A percentile compares a stretch with the other conserved stretches of the same genome.
Evolutionary conservation across 2,329 filamentous ascomycete species (phyloP).

Genomic region (Penicillium sp.): DNA sequence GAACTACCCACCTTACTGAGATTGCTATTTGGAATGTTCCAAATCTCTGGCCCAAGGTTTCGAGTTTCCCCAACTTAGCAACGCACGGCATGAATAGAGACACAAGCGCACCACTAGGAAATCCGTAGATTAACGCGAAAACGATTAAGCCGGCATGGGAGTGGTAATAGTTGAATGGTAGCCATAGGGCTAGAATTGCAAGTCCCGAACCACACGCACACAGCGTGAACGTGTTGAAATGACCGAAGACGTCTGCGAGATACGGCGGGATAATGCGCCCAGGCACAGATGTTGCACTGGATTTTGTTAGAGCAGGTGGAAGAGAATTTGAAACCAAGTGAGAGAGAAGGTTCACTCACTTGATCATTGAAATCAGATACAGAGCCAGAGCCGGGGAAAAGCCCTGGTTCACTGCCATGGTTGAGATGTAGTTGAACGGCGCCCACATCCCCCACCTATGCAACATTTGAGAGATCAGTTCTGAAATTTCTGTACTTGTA

Average conservation of each 20-base stretch:
- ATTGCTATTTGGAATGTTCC: conserved; percentile 33
- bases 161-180: conserved; percentile 32
- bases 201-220: neutral
- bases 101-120: conserved; percentile 33
- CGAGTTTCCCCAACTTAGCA: conserved; percentile 31
- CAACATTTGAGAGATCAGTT: neutral
- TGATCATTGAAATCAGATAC: conserved; percentile 32
- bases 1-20: conserved; percentile 18
- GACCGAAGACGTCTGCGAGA: conserved; percentile 29
- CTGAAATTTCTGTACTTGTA: neutral
- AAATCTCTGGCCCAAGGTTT: conserved; percentile 38
- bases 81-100: conserved; percentile 34
- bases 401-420: conserved; percentile 10
- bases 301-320: neutral
- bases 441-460: conserved; percentile 19
- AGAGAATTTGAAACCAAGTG: no score
- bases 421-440: conserved; percentile 13
- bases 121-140: conserved; percentile 32
- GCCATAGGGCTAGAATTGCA: conserved; percentile 18
- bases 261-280: conserved; percentile 30
- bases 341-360: conserved; percentile 14
- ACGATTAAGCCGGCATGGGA: conserved; percentile 33
- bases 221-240: conserved; percentile 30
- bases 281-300: conserved; percentile 26
- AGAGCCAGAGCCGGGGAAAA: conserved; percentile 25